Evolutionary conservation across 176 grass and related monocot species (phyloP).

Genomic region (Triticum monococcum): DNA sequence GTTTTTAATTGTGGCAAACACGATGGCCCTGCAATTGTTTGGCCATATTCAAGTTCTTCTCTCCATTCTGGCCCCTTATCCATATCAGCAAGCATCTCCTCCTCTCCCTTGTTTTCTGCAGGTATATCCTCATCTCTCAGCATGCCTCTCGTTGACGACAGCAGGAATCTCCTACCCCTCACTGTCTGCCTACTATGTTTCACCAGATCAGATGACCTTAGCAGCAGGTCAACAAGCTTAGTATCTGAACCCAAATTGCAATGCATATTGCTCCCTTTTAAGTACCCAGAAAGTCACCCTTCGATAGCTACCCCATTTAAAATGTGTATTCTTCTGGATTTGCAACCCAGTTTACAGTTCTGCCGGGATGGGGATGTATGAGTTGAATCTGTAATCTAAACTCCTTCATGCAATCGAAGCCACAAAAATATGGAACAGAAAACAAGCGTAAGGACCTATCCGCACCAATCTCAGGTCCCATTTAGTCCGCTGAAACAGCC

Average conservation of each 20-base stretch:
- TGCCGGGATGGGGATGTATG: background rate
- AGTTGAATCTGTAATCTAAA: background rate
- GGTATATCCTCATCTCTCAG: no score
- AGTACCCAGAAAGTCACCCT: background rate
- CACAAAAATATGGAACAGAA: background rate
- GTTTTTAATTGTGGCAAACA: background rate
- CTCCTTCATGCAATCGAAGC: background rate
- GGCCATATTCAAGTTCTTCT: background rate
- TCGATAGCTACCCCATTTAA: background rate
- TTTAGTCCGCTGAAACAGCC: no score
- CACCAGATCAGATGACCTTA: background rate
- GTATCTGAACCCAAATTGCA: background rate
- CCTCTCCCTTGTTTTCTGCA: no score
- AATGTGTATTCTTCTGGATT: background rate
- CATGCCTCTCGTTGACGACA: no score
- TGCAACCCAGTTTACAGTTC: background rate
- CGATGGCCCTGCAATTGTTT: background rate
- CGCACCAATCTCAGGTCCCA: background rate
- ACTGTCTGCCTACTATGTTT: background rate
- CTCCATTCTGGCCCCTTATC: background rate
- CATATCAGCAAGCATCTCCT: no score
- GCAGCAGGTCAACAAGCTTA: background rate
- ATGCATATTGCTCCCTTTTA: background rate
- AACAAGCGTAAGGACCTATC: background rate
- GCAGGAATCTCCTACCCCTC: no score